These are phyloP conservation scores for Strombidium stylifer DNA, from an alignment of 73 alveolate species.

Conservation along the genomic window DNA sequence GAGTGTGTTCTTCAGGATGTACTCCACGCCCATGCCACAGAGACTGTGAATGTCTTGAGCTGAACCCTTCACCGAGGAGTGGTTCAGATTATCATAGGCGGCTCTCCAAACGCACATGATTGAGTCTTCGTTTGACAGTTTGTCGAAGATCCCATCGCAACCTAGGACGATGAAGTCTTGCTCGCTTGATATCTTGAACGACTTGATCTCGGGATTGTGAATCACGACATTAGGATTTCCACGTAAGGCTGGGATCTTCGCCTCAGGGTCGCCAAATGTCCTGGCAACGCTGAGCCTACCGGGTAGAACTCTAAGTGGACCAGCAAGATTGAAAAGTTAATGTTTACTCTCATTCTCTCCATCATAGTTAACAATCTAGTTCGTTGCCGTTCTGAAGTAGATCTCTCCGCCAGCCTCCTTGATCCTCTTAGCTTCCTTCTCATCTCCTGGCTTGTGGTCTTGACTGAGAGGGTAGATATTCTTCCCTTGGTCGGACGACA, in stretches of 20 bases:
- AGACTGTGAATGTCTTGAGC: constrained; percentile 70
- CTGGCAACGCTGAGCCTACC: constrained; percentile 85
- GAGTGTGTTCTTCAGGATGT: constrained; percentile 77
- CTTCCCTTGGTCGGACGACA: constrained; percentile 77
- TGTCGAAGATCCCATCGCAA: constrained; percentile 64
- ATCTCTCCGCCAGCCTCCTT: constrained; percentile 96
- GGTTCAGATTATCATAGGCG: constrained; percentile 22
- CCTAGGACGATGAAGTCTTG: constrained; percentile 59
- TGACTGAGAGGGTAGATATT: constrained; percentile 80
- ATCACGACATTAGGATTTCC: constrained; percentile 79
- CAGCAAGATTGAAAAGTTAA: no score
- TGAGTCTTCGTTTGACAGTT: constrained; percentile 45
- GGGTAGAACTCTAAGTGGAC: constrained; percentile 83
- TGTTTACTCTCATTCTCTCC: constrained; percentile 29
- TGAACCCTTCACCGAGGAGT: no score
- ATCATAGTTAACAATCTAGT: constrained; percentile 5
- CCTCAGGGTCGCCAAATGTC: constrained; percentile 87
- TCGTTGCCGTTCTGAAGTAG: constrained; percentile 49
- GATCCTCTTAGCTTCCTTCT: constrained; percentile 89
- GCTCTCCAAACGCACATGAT: constrained; percentile 76
- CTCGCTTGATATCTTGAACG: constrained; percentile 36
- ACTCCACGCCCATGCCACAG: constrained; percentile 89
- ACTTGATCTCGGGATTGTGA: constrained; percentile 75
- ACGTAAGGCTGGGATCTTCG: no score
- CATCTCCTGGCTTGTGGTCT: constrained; percentile 98